Evolutionary conservation across 2,329 filamentous ascomycete genomes (phyloP), one percentile per base, ranked within the genome.

Genomic region (Phyllosticta citrichinensis): DNA sequence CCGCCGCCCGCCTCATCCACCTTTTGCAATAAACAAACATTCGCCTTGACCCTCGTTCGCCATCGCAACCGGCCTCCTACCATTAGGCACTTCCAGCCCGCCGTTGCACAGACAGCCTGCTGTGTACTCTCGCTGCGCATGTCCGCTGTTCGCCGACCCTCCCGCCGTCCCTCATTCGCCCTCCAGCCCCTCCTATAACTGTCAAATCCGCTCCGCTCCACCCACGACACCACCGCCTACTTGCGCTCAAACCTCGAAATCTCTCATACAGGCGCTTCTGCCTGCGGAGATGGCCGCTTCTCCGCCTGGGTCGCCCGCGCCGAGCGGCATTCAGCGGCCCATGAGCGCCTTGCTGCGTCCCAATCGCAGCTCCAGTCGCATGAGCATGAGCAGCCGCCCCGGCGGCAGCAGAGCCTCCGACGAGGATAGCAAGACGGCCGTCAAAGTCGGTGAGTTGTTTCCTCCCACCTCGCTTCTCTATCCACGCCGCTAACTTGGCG

Each of bases 371-470:
- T 89, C 81, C 67, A 96, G 91, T 76, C 88, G 92, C 67, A 80
- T 96, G 81, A 96, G 91, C 77, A 87, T 88, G 79, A 87, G 82
- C 69, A 89, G 88, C 77, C 93, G 88, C 74, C 78, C 81, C 58
- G 86, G 85, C 58, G 86, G 84, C 69, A 86, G 87, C 65, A 96
- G 90, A 76, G 87, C 88, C 24, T 96, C 91, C 0, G 92, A 97
- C 69, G 92, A 97, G 68, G 92, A 96, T 73, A 83, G 82, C 64
- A 92, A 89, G 73, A 96, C 92, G 6, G 89, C 92, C 25, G 92
- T 97, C 76, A 94, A 90, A 93, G 92, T 97, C 73, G 92, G 92
- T 97, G 83, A 69, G 91, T 88, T 65, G 54, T 20, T 60, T 56
- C 57, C 27, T 52, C n/a, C 24, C 17, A 61, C 50, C 61, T 60